Percentiles rank a stretch among this genome's conserved stretches.
These are phyloP conservation scores for Dioszegia aurantiaca DNA, from an alignment of 768 basidiomycete species.

Conservation along the genomic window DNA sequence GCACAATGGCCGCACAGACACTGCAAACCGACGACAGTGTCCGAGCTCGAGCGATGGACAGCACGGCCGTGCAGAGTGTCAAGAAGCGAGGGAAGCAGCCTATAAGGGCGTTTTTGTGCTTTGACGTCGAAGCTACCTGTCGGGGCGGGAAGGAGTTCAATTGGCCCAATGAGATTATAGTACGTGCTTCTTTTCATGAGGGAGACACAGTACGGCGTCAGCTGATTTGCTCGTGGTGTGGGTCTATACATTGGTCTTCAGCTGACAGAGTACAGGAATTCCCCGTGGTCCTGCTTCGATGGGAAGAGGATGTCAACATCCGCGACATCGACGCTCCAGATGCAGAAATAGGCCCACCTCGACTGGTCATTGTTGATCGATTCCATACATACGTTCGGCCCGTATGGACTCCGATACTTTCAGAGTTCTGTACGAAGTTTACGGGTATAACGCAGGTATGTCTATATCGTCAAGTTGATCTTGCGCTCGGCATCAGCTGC, in stretches of 20 bases:
- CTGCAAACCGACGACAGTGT: not conserved
- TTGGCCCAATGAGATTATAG: slow-evolving; percentile 95
- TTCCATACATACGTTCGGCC: slow-evolving; percentile 87
- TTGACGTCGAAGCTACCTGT: slow-evolving; percentile 62
- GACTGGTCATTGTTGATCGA: slow-evolving; percentile 61
- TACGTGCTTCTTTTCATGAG: slow-evolving; percentile 55
- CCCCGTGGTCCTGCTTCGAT: slow-evolving; percentile 82
- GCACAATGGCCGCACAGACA: no score
- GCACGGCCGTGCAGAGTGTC: not conserved
- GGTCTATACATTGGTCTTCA: not conserved
- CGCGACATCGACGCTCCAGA: not conserved
- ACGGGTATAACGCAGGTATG: slow-evolving; percentile 91
- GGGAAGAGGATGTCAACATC: slow-evolving; percentile 56
- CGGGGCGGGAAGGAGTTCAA: slow-evolving; percentile 64
- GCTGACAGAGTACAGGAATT: slow-evolving; percentile 67
- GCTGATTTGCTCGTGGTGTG: not conserved
- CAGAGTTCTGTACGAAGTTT: slow-evolving; percentile 76
- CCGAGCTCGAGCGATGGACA: slow-evolving; percentile 4
- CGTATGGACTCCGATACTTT: slow-evolving; percentile 76
- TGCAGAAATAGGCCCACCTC: not conserved
- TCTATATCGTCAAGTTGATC: slow-evolving; percentile 25
- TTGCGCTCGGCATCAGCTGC: no score
- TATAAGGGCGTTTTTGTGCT: slow-evolving; percentile 76
- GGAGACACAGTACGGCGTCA: not conserved
- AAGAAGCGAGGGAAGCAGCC: slow-evolving; percentile 31